These are phyloP conservation scores for Hirsutella thompsonii DNA, from an alignment of 2,329 filamentous ascomycete genomes.

Conservation along the genomic window DNA sequence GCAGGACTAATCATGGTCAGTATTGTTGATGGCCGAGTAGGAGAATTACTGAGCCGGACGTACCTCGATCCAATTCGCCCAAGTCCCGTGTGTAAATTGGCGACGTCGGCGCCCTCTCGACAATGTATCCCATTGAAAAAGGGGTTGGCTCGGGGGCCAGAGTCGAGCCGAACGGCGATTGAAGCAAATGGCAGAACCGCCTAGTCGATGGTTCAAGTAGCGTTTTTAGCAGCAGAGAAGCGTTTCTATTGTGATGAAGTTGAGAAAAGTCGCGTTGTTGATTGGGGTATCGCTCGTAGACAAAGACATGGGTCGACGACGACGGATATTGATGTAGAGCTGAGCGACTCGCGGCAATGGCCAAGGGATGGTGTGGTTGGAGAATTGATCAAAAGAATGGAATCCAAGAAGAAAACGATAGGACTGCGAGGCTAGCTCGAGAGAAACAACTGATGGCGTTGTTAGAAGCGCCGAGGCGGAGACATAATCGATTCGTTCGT, in stretches of 20 bases:
- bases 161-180: not conserved
- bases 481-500: constrained; percentile 20
- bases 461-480: constrained; percentile 14
- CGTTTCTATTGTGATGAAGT: too few species aligned
- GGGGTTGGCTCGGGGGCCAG: not conserved
- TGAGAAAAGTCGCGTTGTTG: not conserved
- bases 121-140: too few species aligned
- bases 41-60: constrained; percentile 4
- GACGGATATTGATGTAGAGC: not conserved
- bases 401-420: constrained; percentile 14
- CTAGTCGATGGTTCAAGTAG: too few species aligned
- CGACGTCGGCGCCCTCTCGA: too few species aligned
- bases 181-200: too few species aligned
- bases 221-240: too few species aligned
- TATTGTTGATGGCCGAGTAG: not conserved
- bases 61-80: constrained; percentile 18
- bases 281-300: not conserved
- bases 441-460: constrained; percentile 5
- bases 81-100: constrained; percentile 10
- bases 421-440: constrained; percentile 9
- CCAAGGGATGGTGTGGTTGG: not conserved
- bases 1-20: not conserved
- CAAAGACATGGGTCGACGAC: not conserved
- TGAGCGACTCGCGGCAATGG: not conserved
- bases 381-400: constrained; percentile 8